A percentile compares a stretch with the other conserved stretches of the same genome.
These are phyloP conservation scores for Groenewaldozyma sp. DNA, from an alignment of 1,139 yeast species.

Conservation along the genomic window DNA sequence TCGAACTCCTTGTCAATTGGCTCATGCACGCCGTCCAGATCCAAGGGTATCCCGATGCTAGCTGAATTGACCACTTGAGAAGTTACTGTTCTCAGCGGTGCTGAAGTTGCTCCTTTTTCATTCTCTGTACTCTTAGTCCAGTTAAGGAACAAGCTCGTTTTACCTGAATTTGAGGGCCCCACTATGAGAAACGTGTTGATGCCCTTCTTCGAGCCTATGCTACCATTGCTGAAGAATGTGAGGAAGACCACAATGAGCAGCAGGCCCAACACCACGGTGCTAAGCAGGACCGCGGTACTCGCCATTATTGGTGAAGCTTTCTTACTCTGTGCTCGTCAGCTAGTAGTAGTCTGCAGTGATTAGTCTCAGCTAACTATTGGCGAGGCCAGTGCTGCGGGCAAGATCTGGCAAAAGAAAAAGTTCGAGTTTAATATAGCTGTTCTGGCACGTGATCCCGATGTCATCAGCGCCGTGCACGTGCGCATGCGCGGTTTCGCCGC, in stretches of 20 bases:
- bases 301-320: too few species aligned
- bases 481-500: too few species aligned
- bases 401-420: too few species aligned
- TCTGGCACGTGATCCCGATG: too few species aligned
- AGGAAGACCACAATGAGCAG: slow-evolving; percentile 10
- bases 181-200: slow-evolving; percentile 57
- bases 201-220: slow-evolving; percentile 2
- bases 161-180: slow-evolving; percentile 70
- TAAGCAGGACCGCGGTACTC: not conserved
- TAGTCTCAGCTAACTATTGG: too few species aligned
- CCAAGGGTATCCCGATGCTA: slow-evolving; percentile 30
- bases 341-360: too few species aligned
- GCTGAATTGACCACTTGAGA: slow-evolving; percentile 37
- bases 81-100: slow-evolving; percentile 28
- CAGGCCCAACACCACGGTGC: slow-evolving; percentile 12
- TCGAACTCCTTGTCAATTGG: slow-evolving; percentile 23
- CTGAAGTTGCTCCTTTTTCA: slow-evolving; percentile 3
- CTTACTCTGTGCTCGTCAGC: too few species aligned
- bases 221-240: slow-evolving; percentile 10
- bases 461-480: too few species aligned
- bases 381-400: too few species aligned
- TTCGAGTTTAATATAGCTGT: too few species aligned
- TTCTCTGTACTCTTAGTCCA: slow-evolving; percentile 6
- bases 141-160: slow-evolving; percentile 52
- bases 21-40: slow-evolving; percentile 23